Conservation (phyloP, 129 eudicot genomes). For the Flaveria ramosissima region DNA sequence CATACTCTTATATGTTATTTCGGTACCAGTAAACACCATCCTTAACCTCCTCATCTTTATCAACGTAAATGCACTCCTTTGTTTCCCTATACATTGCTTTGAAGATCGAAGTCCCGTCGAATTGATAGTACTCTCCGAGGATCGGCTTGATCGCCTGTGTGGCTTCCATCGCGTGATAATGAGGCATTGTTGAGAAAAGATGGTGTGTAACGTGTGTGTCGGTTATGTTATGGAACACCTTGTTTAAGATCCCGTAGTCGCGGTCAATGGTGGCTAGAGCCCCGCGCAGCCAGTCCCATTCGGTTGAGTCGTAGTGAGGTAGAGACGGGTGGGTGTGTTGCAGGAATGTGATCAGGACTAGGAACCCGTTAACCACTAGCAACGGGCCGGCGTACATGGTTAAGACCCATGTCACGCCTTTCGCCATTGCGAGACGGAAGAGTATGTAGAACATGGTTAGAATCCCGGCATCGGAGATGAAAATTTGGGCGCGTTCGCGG, state of each 20-base stretch:
- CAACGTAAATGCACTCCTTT: slow-evolving; percentile 65
- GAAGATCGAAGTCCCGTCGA: slow-evolving; percentile 57
- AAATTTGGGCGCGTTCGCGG: slow-evolving; percentile 63
- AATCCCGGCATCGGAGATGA: slow-evolving; percentile 54
- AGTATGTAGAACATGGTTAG: slow-evolving; percentile 39
- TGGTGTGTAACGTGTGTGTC: slow-evolving; percentile 71
- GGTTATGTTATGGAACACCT: slow-evolving; percentile 67
- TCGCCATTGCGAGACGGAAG: slow-evolving; percentile 37
- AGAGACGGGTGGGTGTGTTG: slow-evolving; percentile 68
- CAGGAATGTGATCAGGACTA: slow-evolving; percentile 57
- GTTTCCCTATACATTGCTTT: slow-evolving; percentile 66
- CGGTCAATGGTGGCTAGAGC: slow-evolving; percentile 63
- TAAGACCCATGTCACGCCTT: slow-evolving; percentile 56
- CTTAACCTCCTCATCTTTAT: slow-evolving; percentile 51
- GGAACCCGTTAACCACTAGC: slow-evolving; percentile 53
- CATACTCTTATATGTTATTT: slow-evolving; percentile 42
- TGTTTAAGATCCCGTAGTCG: slow-evolving; percentile 59
- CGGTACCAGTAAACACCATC: slow-evolving; percentile 70
- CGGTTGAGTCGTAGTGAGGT: slow-evolving; percentile 65
- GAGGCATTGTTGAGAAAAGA: slow-evolving; percentile 72
- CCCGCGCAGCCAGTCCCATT: slow-evolving; percentile 75
- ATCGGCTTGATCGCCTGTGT: slow-evolving; percentile 60
- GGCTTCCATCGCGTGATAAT: slow-evolving; percentile 74
- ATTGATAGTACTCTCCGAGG: slow-evolving; percentile 58
- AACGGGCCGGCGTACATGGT: slow-evolving; percentile 55